Evolutionary conservation across 805 yeast genomes (phyloP), one percentile per base, ranked within the genome.

Genomic region (Hanseniaspora jakobsenii): DNA sequence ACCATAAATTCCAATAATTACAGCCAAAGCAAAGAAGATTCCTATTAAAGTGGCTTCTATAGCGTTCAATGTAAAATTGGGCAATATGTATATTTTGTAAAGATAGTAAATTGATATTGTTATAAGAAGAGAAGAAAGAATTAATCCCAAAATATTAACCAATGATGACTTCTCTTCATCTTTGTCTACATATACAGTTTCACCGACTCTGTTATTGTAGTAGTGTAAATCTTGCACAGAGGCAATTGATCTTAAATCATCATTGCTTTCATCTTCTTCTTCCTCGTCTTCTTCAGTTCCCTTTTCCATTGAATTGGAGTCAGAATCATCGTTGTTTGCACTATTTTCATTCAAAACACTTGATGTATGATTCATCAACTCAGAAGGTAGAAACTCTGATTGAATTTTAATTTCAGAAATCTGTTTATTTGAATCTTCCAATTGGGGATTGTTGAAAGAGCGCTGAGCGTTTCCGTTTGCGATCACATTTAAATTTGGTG

Each of bases 31-130:
- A 49, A 91, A 68, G 5, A 83, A 77, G 2, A 87, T 82, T 13
- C 97, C 97, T 47, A 91, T 68, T 47, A 91, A 64, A 0, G 95
- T 79, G 1, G 96, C 93, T 31, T 81, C 75, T 34, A 75, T 67
- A 35, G 77, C 67, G 19, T 82, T 84, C 38, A 86, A 70, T 10
- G 78, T 69, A 54, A 79, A 80, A 50, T 78, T 72, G 3, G 84
- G 84, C 37, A 82, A 75, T 17, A 78, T 78, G 63, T 86, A 91
- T 43, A 91, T 83, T 49, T 93, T 70, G 64, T 82, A 77, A 48
- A 89, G 67, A 58, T 85, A 82, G 57, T 81, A 87, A 18, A 83
- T 64, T 6, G 91, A 75, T 1, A 78, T 73, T 0, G 95, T 77
- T 29, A 86, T 74, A 29, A 82, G 72, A 31, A 80, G 73, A 4